These are phyloP conservation scores for Cryptosporidium parvum DNA, from an alignment of 169 alveolate genomes.

Conservation along the genomic window DNA sequence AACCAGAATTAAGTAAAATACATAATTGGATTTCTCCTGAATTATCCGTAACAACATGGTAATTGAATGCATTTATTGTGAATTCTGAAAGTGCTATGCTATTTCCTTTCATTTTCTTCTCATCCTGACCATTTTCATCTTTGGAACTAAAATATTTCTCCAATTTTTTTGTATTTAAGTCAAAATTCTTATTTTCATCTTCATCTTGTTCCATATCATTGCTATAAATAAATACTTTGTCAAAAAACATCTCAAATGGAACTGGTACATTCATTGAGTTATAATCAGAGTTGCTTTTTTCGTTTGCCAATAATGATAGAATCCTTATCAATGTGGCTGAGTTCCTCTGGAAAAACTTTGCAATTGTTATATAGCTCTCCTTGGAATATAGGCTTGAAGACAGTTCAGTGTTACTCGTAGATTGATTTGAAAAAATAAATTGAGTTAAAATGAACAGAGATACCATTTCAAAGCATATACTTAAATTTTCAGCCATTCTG, in stretches of 20 bases:
- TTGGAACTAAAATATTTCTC: background rate
- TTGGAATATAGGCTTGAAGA: conserved; percentile 16
- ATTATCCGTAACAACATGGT: conserved; percentile 22
- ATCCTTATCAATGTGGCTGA: conserved; percentile 10
- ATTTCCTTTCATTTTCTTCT: background rate
- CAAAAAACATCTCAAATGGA: conserved; percentile 21
- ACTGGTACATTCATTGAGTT: background rate
- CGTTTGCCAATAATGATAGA: background rate
- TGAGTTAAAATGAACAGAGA: conserved; percentile 35
- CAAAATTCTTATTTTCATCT: background rate
- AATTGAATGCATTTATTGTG: conserved; percentile 22
- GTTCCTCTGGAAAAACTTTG: conserved; percentile 38
- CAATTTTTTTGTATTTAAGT: background rate
- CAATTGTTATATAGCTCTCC: conserved; percentile 29
- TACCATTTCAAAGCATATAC: conserved; percentile 16
- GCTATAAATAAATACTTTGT: background rate
- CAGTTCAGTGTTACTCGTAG: background rate
- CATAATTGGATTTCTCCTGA: conserved; percentile 27
- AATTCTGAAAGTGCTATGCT: background rate
- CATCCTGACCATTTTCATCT: background rate
- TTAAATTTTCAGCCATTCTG: conserved; percentile 3
- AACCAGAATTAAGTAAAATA: conserved; percentile 15
- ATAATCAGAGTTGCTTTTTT: background rate
- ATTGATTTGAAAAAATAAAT: conserved; percentile 16
- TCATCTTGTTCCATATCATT: background rate